Evolutionary conservation across 768 basidiomycete species (phyloP).

Genomic region (Termitomyces sp.): DNA sequence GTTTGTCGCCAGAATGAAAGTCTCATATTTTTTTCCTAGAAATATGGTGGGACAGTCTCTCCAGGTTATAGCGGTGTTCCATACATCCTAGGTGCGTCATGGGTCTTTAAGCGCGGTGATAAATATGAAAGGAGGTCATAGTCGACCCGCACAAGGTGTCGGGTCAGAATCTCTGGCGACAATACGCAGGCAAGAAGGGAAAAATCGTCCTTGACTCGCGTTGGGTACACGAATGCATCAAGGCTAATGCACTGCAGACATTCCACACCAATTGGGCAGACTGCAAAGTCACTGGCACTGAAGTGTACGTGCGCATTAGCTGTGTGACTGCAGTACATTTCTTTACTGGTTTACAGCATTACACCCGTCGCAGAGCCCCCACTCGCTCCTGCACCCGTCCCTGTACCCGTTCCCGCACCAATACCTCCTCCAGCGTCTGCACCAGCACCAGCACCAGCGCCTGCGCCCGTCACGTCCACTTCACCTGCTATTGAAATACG

Average conservation of each 20-base stretch:
- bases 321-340: not conserved
- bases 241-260: constrained; percentile 61
- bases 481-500: constrained; percentile 8
- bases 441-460: constrained; percentile 7
- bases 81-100: constrained; percentile 68
- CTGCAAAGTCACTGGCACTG: constrained; percentile 73
- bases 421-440: constrained; percentile 4
- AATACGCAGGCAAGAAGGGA: constrained; percentile 74
- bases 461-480: not conserved
- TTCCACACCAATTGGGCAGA: constrained; percentile 75
- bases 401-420: constrained; percentile 6
- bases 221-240: constrained; percentile 78
- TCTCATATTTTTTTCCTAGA: constrained; percentile 35
- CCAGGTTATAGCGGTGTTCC: constrained; percentile 73
- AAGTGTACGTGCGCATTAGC: constrained; percentile 45
- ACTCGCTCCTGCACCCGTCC: constrained; percentile 5
- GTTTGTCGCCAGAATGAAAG: not conserved
- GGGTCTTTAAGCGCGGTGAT: not conserved
- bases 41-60: constrained; percentile 70
- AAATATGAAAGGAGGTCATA: constrained; percentile 23
- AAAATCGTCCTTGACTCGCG: constrained; percentile 69
- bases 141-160: constrained; percentile 77
- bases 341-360: constrained; percentile 6
- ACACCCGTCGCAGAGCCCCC: constrained; percentile 15
- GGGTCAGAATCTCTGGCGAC: constrained; percentile 76